Base-by-base conservation (phyloP, 2,329 filamentous ascomycete genomes). In the Nothophoma quercina region DNA sequence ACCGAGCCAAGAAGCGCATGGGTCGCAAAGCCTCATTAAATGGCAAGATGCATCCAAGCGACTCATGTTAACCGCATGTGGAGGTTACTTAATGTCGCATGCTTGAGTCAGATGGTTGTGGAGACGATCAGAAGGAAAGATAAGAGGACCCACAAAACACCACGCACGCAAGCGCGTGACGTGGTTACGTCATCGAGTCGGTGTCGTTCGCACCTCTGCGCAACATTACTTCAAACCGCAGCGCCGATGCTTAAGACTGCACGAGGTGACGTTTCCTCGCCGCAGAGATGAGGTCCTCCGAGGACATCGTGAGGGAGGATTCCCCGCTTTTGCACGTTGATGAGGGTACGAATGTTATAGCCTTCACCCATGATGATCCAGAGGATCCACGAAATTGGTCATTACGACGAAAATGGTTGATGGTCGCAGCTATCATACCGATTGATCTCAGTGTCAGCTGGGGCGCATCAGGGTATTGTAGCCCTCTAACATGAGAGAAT, bases 401-500 rank as follows among this genome's bases (percentile, higher is more conserved):
- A 2, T 33, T 40, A 30, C 44, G 57, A 25, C 63, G 66, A 21
- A 74, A 74, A 65, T 74, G 72, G 71, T 41, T 69, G 6, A 70
- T 74, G 64, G 61, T 74, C 5, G 66, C 65, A 22, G 65, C 64
- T 15, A 73, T 75, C 28, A 63, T 72, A 2, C 65, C 71, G 23
- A 73, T 74, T 41, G 70, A 74, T 40, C 62, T 73, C 26, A 69
- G 64, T 29, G 70, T 73, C 23, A 69, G 66, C 13, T 81, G 78
- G 73, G 77, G 76, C 7, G 79, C 79, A 1, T 79, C 77, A 5
- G 79, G 78, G 51, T 55, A 50, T 7, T n/a, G 26, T n/a, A 12
- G 18, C 5, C 18, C 22, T 16, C 26, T n/a, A n/a, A 29, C 12
- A 30, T 28, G 8, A 40, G 9, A 9, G 8, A 9, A 13, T 36